Base-by-base conservation (phyloP, 306 rosid species). In the Quercus glauca region DNA sequence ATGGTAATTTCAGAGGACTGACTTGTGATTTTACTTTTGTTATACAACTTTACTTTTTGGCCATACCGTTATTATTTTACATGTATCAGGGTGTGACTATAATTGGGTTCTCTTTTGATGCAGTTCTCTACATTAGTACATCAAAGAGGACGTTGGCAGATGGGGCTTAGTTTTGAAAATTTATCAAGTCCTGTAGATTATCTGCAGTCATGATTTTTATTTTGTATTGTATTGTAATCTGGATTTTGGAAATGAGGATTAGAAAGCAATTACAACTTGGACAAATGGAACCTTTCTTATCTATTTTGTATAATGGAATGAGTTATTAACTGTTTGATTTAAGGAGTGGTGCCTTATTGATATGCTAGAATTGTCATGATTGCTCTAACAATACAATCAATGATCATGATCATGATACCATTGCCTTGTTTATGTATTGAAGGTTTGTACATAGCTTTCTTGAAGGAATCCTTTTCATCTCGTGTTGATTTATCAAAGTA, bases 1-100 rank as follows among this genome's bases (percentile, higher is more conserved):
- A 94, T 29, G 98, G 98, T 94, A 82, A 25, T 69, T 35, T 41
- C 45, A 41, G 19, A 76, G n/a, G 45, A 65, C 74, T 64, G 25
- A 52, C 23, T 10, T 55, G 49, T 41, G 55, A 11, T 28, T 19
- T 59, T 37, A 3, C 17, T 5, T 3, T 1, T 26, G 11, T 18
- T 3, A 73, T 55, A 68, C 77, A 68, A 35, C 2, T 17, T 19
- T 33, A 2, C 10, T 2, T 35, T 19, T 33, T 3, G 5, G 25
- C 52, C 25, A 19, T 49, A 45, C 21, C 52, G 61, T 78, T 68
- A 12, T 6, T 73, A 55, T 70, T 33, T 52, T 73, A 73, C 76
- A 2, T 20, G 0, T 12, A 41, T 41, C 45, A 8, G 45, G 45
- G 18, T 84, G 49, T 61, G 35, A 52, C 17, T 10, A 49, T 49